Base-by-base conservation (phyloP, 1,284 basidiomycete genomes). In the Moesziomyces parantarcticus region DNA sequence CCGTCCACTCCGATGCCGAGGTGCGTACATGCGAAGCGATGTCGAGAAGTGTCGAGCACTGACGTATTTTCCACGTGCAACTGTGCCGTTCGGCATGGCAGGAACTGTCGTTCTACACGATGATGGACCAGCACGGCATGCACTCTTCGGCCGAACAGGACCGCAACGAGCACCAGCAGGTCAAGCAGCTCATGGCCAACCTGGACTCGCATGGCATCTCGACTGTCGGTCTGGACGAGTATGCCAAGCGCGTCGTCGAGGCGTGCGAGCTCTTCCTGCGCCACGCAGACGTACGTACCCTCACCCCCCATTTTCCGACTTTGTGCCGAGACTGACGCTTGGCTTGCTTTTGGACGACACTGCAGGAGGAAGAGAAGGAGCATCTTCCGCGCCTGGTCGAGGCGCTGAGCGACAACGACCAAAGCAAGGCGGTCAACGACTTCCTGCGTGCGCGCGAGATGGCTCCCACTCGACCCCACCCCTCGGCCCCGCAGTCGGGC, bases 401-500 rank as follows among this genome's bases (percentile, higher is more conserved):
- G 14, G 36, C 52, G 48, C 60, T 79, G 14, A 49, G 59, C 39
- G 59, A 56, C 13, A 58, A 77, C 14, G 78, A 78, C 41, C 65
- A 68, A 50, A n/a, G 58, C 56, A 62, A 68, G 23, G 59, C 68
- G 1, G 66, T 75, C 21, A 42, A 53, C 2, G 64, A 77, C 16
- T 80, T 79, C 57, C 64, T 79, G 16, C 18, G 60, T 23, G 76
- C 67, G 18, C 70, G 76, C 39, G 56, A 67, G 26, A 47, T 64
- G 52, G 78, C 75, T 5, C 78, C 79, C 8, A 63, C 61, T 3
- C 76, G 75, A 26, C 75, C 79, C 8, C 76, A 81, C 49, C 78
- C 78, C 21, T 40, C 52, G n/a, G 76, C 77, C 8, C 79, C 78
- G 1, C 79, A 79, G 69, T 36, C 43, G 6, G 79, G 79, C 20